Evolutionary conservation across 805 yeast species (phyloP).

Genomic region (Monosporozyma servazzii): DNA sequence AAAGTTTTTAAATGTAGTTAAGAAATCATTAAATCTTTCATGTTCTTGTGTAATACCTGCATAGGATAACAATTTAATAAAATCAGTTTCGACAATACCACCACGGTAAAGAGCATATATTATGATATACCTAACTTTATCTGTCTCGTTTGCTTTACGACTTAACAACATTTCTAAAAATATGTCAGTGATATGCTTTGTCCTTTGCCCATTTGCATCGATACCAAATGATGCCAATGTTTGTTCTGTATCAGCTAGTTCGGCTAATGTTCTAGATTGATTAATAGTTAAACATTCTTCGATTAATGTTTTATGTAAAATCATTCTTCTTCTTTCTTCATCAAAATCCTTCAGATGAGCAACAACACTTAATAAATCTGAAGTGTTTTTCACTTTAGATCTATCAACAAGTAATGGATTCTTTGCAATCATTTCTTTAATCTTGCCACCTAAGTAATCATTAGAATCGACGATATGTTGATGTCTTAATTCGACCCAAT

Average conservation of each 20-base stretch:
- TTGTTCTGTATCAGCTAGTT: conserved; percentile 80
- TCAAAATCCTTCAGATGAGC: conserved; percentile 62
- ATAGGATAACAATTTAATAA: conserved; percentile 57
- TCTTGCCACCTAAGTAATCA: conserved; percentile 47
- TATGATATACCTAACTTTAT: conserved; percentile 65
- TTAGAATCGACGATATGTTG: conserved; percentile 67
- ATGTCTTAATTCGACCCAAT: conserved; percentile 66
- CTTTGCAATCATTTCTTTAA: conserved; percentile 57
- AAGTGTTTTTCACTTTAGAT: conserved; percentile 50
- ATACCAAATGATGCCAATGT: conserved; percentile 64
- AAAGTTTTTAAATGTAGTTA: conserved; percentile 51
- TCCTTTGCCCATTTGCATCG: conserved; percentile 56
- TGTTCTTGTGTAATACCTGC: conserved; percentile 33
- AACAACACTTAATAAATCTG: conserved; percentile 67
- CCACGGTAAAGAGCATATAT: conserved; percentile 74
- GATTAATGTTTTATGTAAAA: conserved; percentile 50
- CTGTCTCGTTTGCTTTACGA: conserved; percentile 43
- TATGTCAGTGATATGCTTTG: conserved; percentile 50
- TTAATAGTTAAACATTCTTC: conserved; percentile 58
- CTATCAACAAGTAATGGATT: conserved; percentile 71
- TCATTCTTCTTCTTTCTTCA: conserved; percentile 52
- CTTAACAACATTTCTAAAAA: conserved; percentile 47
- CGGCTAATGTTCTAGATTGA: conserved; percentile 51
- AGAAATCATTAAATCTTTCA: conserved; percentile 34
- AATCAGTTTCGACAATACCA: conserved; percentile 68